phyloP scores from a whole-genome alignment of 2,329 filamentous ascomycete species.

The Penicillium occitanis region DNA sequence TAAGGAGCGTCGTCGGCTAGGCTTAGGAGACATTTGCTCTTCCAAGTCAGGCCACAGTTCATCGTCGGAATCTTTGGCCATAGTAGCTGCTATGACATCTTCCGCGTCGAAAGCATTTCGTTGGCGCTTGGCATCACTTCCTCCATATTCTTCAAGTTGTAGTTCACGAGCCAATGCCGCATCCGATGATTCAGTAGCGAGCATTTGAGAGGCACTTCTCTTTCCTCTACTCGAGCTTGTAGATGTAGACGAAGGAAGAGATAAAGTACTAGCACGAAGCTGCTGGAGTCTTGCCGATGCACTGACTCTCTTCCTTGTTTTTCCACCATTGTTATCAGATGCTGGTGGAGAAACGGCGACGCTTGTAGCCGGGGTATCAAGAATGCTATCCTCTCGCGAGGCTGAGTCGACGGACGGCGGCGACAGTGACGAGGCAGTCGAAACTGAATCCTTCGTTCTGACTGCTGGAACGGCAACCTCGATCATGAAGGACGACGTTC shows the following conservation, averaged over 20 bases:
- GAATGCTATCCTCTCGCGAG: slow-evolving; percentile 46
- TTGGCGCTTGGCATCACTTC: slow-evolving; percentile 37
- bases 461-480: slow-evolving; percentile 36
- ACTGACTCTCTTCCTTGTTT: slow-evolving; percentile 37
- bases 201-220: slow-evolving; percentile 46
- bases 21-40: background rate
- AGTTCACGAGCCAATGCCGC: slow-evolving; percentile 57
- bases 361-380: slow-evolving; percentile 64
- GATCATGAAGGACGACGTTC: slow-evolving; percentile 19
- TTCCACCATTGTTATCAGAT: slow-evolving; percentile 32
- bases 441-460: slow-evolving; percentile 27
- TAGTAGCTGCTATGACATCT: slow-evolving; percentile 17
- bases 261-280: slow-evolving; percentile 52
- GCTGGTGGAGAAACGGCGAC: slow-evolving; percentile 55
- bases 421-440: slow-evolving; percentile 35
- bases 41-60: slow-evolving; percentile 8
- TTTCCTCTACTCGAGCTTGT: slow-evolving; percentile 41
- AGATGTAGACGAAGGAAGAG: slow-evolving; percentile 38
- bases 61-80: slow-evolving; percentile 30
- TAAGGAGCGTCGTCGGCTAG: slow-evolving; percentile 4
- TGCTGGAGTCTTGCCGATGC: slow-evolving; percentile 49
- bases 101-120: slow-evolving; percentile 28
- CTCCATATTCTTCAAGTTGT: slow-evolving; percentile 56
- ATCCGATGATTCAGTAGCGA: slow-evolving; percentile 40
- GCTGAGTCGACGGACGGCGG: slow-evolving; percentile 43